Evolutionary conservation across 176 grass and related monocot genomes (phyloP), one percentile per base, ranked within the genome.

Genomic region (Raddia distichophylla): DNA sequence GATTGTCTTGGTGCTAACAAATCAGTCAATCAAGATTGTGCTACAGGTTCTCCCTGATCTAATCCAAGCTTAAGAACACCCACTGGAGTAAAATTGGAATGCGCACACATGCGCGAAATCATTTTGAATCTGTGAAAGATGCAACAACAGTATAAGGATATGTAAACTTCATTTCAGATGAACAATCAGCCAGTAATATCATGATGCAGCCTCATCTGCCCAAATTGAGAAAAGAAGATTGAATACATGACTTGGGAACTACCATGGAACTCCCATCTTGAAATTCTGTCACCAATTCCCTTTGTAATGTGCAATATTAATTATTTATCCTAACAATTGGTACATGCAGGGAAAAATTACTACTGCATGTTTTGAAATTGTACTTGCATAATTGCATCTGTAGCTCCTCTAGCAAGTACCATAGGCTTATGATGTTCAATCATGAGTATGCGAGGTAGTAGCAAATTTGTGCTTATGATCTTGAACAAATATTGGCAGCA

Each of bases 1-100:
- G 3, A 83, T 74, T 84, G 14, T 68, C 13, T 89, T 84, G 57
- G 78, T 80, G 70, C 94, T 93, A 97, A 93, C 86, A 76, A 75
- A 86, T 83, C 19, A 77, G 58, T 84, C 61, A 87, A 87, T 69
- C 11, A 85, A 96, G 71, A 72, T 91, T 90, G 71, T 90, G 73
- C 57, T 89, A 87, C 93, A 93, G 90, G 88, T 93, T 86, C 58
- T 74, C 48, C 50, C 42, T 90, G 87, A 90, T 73, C 56, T 90
- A 90, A 90, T 73, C 56, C 84, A 75, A 87, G 84, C 65, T 77
- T 87, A 87, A 75, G 69, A 87, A 83, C 69, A 83, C 17, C 69
- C 46, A 75, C 43, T 63, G 83, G 83, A 86, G 83, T 83, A 86
- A 80, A 86, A 87, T 82, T 85, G 81, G 87, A 94, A 87, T 35